These are phyloP conservation scores for Mayamaea pseudoterrestris DNA, from an alignment of 108 stramenopile genomes.

Conservation along the genomic window DNA sequence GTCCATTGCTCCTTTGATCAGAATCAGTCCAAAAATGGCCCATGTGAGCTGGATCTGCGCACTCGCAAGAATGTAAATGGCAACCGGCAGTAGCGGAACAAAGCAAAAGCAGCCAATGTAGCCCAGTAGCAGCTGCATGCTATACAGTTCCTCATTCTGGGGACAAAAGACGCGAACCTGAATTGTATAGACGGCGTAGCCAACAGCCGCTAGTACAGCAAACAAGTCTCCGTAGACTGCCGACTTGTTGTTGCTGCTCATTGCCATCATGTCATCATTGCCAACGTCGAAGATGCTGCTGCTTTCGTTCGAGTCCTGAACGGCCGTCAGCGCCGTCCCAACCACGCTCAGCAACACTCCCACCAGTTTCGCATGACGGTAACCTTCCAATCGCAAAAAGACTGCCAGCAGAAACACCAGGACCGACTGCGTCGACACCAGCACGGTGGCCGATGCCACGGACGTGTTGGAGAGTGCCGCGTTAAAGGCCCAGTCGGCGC, in stretches of 20 bases:
- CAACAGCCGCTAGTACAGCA: conserved; percentile 13
- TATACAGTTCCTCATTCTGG: conserved; percentile 18
- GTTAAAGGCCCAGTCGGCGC: conserved; percentile 22
- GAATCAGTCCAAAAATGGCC: neutral
- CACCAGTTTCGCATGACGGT: conserved; percentile 7
- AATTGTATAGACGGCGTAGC: conserved; percentile 17
- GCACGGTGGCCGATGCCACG: conserved; percentile 13
- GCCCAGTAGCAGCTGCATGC: conserved; percentile 18
- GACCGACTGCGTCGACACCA: conserved; percentile 11
- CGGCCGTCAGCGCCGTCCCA: conserved; percentile 14
- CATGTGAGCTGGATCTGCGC: neutral
- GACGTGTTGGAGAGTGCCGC: conserved; percentile 11
- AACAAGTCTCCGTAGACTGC: conserved; percentile 11
- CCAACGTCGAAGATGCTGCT: neutral
- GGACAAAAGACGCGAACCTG: conserved; percentile 19
- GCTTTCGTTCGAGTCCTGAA: no score
- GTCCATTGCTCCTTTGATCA: conserved; percentile 13
- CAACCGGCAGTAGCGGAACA: conserved; percentile 9
- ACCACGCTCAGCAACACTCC: conserved; percentile 8
- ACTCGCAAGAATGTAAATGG: conserved; percentile 1
- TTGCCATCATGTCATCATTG: conserved; percentile 6
- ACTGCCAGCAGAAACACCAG: conserved; percentile 19
- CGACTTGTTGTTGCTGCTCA: no score
- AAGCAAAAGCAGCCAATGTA: conserved; percentile 12
- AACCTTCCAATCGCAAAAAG: conserved; percentile 7